Evolutionary conservation across 768 basidiomycete species (phyloP).

Genomic region (Calocybe gangraenosa): DNA sequence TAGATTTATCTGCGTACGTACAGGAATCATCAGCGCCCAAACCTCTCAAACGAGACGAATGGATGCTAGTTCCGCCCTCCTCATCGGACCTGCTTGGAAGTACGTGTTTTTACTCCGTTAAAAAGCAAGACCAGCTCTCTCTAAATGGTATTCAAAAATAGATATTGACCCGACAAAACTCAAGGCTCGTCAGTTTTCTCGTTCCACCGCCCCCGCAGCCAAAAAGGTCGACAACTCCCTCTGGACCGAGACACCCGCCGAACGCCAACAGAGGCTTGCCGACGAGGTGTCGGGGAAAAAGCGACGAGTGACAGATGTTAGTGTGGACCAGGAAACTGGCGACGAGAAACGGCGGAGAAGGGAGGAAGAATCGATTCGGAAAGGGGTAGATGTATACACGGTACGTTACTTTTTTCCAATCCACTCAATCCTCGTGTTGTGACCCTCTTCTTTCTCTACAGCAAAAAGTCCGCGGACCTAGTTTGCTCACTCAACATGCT

Average conservation of each 20-base stretch:
- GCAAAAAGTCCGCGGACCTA: slow-evolving; percentile 47
- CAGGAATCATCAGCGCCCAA: slow-evolving; percentile 80
- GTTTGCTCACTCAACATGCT: slow-evolving; percentile 53
- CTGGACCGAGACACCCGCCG: slow-evolving; percentile 98
- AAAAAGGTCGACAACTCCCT: slow-evolving; percentile 57
- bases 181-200: slow-evolving; percentile 77
- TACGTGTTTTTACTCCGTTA: no score
- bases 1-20: slow-evolving; percentile 1
- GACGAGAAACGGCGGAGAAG: slow-evolving; percentile 55
- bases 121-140: background rate
- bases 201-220: slow-evolving; percentile 39
- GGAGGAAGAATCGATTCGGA: slow-evolving; percentile 65
- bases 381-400: slow-evolving; percentile 76
- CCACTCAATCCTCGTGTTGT: background rate
- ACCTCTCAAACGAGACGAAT: slow-evolving; percentile 81
- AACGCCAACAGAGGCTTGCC: slow-evolving; percentile 84
- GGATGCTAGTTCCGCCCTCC: slow-evolving; percentile 96
- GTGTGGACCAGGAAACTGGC: slow-evolving; percentile 21
- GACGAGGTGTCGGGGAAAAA: slow-evolving; percentile 95
- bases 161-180: slow-evolving; percentile 87
- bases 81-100: slow-evolving; percentile 75
- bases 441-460: no score
- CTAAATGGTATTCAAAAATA: slow-evolving; percentile 2
- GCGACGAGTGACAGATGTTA: slow-evolving; percentile 58
- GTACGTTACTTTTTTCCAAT: slow-evolving; percentile 33